These are phyloP conservation scores for Ganoderma resinaceum DNA, from an alignment of 1,284 basidiomycete genomes.

Conservation along the genomic window DNA sequence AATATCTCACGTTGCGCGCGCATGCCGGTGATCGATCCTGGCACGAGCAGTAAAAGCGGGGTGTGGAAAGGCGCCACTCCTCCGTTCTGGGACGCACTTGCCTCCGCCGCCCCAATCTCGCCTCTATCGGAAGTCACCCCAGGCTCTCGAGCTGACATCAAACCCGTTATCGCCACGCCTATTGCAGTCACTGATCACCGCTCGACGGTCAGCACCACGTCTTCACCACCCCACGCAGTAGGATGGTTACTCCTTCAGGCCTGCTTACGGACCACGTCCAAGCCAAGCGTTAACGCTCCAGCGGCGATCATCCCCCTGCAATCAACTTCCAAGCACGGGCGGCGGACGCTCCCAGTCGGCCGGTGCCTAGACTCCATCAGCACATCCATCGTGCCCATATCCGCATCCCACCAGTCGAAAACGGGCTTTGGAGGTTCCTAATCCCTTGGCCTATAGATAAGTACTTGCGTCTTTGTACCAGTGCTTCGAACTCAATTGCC, in stretches of 20 bases:
- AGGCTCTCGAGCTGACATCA: not conserved
- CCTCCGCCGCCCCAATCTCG: not conserved
- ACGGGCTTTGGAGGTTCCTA: no score
- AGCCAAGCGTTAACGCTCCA: no score
- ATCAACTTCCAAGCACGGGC: not conserved
- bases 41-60: not conserved
- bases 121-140: not conserved
- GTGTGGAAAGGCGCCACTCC: not conserved
- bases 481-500: no score
- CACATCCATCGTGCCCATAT: not conserved
- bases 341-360: not conserved
- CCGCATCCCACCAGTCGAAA: no score
- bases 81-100: not conserved
- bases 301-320: not conserved
- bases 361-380: no score
- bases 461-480: no score
- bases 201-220: not conserved
- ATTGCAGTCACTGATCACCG: not conserved
- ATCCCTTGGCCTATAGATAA: no score
- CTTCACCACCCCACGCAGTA: not conserved
- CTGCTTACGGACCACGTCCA: not conserved
- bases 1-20: not conserved
- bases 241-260: not conserved
- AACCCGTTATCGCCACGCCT: not conserved
- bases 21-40: not conserved